phyloP scores from a whole-genome alignment of 2,329 filamentous ascomycete genomes.

The Fusarium sp. region DNA sequence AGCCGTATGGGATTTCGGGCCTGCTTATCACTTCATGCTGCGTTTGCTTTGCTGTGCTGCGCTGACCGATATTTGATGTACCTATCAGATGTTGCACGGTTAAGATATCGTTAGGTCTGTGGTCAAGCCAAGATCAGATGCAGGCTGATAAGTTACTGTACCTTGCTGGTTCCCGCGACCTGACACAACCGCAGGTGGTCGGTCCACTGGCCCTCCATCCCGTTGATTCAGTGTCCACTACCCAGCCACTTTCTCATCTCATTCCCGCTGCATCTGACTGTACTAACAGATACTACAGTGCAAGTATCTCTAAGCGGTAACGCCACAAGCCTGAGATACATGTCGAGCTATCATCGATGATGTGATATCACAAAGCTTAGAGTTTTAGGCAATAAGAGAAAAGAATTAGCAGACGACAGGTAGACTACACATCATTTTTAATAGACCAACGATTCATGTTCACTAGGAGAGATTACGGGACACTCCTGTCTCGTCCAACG shows the following conservation, averaged over 20 bases:
- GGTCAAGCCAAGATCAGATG: conserved; percentile 14
- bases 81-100: conserved; percentile 34
- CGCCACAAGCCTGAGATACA: not conserved
- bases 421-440: conserved; percentile 13
- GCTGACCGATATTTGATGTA: conserved; percentile 39
- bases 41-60: not conserved
- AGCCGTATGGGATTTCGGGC: conserved; percentile 20
- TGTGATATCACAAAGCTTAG: not conserved
- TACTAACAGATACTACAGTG: conserved; percentile 3
- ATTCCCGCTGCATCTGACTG: conserved; percentile 33
- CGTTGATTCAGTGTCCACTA: conserved; percentile 17
- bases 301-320: not conserved
- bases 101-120: conserved; percentile 30
- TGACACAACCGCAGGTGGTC: conserved; percentile 39
- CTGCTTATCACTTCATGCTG: conserved; percentile 21
- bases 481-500: conserved; percentile 24
- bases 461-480: not conserved
- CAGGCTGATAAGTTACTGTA: conserved; percentile 36
- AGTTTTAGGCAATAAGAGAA: not conserved
- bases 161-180: conserved; percentile 25
- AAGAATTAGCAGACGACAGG: conserved; percentile 18
- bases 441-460: conserved; percentile 9
- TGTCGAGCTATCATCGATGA: not conserved
- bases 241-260: conserved; percentile 30
- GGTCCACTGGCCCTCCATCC: conserved; percentile 23